Percentiles rank a stretch among this genome's conserved stretches.
These are phyloP conservation scores for Boletus patriciae DNA, from an alignment of 768 basidiomycete genomes.

Conservation along the genomic window DNA sequence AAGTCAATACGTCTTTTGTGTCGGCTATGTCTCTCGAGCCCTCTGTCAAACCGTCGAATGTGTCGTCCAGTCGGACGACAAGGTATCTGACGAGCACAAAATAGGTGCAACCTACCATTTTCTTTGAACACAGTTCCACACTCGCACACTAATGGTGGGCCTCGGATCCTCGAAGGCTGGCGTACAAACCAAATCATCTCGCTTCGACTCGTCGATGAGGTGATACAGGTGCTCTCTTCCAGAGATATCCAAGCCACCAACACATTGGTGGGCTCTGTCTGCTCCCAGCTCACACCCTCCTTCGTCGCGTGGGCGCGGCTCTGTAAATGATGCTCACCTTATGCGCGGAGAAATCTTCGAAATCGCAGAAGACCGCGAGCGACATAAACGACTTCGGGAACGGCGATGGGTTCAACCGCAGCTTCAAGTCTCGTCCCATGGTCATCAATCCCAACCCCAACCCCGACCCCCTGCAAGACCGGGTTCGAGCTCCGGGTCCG, in stretches of 20 bases:
- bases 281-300: too few species aligned
- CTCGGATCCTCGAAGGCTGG: slow-evolving; percentile 86
- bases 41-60: slow-evolving; percentile 72
- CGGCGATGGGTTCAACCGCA: slow-evolving; percentile 86
- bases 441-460: too few species aligned
- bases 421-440: slow-evolving; percentile 36
- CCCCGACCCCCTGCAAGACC: too few species aligned
- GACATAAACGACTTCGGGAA: slow-evolving; percentile 89
- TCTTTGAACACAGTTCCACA: too few species aligned
- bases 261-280: too few species aligned
- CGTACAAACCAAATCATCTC: slow-evolving; percentile 81
- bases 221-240: slow-evolving; percentile 51
- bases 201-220: slow-evolving; percentile 72
- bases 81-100: slow-evolving; percentile 83
- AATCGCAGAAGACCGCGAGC: slow-evolving; percentile 86
- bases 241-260: too few species aligned
- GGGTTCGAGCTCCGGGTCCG: too few species aligned
- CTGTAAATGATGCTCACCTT: too few species aligned
- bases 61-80: slow-evolving; percentile 84
- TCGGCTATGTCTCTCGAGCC: slow-evolving; percentile 78
- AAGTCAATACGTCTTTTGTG: slow-evolving; percentile 55
- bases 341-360: too few species aligned
- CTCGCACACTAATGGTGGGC: too few species aligned
- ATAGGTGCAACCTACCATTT: slow-evolving; percentile 52
- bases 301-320: too few species aligned